A percentile compares a stretch with the other conserved stretches of the same genome.
These are phyloP conservation scores for Piloderma croceum DNA, from an alignment of 768 basidiomycete genomes.

Conservation along the genomic window DNA sequence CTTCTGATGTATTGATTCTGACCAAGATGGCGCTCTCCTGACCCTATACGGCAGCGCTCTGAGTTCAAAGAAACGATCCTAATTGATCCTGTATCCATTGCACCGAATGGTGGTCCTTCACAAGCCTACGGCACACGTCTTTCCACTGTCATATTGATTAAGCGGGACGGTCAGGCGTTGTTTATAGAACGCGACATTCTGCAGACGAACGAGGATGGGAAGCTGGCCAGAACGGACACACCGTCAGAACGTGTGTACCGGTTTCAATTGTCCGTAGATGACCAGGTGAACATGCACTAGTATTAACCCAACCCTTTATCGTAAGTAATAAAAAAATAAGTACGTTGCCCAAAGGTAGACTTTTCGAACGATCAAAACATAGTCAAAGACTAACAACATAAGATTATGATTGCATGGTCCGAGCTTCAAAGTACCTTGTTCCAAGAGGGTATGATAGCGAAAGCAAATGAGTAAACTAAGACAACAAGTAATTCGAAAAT, in stretches of 20 bases:
- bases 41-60: slow-evolving; percentile 41
- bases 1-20: slow-evolving; percentile 25
- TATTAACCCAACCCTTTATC: slow-evolving; percentile 1
- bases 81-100: slow-evolving; percentile 45
- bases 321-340: not conserved
- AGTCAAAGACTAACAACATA: too few relatives aligned
- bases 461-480: too few relatives aligned
- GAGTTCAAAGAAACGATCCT: slow-evolving; percentile 61
- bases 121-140: slow-evolving; percentile 62
- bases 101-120: slow-evolving; percentile 4
- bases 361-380: too few relatives aligned
- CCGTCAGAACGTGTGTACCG: slow-evolving; percentile 46
- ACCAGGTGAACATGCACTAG: too few relatives aligned
- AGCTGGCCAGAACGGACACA: slow-evolving; percentile 33
- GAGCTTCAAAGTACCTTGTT: too few relatives aligned
- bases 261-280: slow-evolving; percentile 37
- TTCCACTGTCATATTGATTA: slow-evolving; percentile 66
- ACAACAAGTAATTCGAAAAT: too few relatives aligned
- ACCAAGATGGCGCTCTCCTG: slow-evolving; percentile 42
- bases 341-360: too few relatives aligned
- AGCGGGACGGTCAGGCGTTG: slow-evolving; percentile 49
- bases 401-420: too few relatives aligned
- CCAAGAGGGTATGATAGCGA: too few relatives aligned
- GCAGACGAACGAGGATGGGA: slow-evolving; percentile 37
- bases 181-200: slow-evolving; percentile 75